These are phyloP conservation scores for Parvularia atlantis DNA, from an alignment of 78 protist genomes.

Conservation along the genomic window DNA sequence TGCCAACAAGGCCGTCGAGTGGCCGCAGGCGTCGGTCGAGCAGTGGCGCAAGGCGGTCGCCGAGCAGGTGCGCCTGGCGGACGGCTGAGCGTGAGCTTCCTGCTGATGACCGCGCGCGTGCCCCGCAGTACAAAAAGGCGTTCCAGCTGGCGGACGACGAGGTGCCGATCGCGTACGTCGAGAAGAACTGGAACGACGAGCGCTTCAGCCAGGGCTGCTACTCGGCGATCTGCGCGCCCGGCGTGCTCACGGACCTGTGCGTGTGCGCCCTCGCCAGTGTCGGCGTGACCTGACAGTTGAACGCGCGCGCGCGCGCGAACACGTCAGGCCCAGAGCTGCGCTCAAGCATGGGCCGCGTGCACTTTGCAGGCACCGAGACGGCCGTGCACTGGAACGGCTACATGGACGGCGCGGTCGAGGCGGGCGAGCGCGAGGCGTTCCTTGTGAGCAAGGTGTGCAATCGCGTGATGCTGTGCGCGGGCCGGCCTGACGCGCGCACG, in stretches of 20 bases:
- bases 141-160: background rate
- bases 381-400: background rate
- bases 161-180: background rate
- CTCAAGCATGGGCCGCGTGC: background rate
- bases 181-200: background rate
- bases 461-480: too few relatives aligned
- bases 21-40: too few relatives aligned
- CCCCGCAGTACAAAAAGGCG: background rate
- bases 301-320: too few relatives aligned
- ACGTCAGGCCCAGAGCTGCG: too few relatives aligned
- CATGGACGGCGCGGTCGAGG: constrained; percentile 9
- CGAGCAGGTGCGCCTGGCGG: too few relatives aligned
- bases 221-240: background rate
- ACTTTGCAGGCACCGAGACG: background rate
- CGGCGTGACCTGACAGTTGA: too few relatives aligned
- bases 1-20: too few relatives aligned
- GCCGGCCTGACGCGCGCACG: too few relatives aligned
- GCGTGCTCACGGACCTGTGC: background rate
- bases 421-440: constrained; percentile 1
- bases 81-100: background rate
- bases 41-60: too few relatives aligned
- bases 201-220: background rate
- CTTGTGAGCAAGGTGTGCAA: too few relatives aligned
- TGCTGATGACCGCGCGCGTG: background rate
- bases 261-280: background rate